Evolutionary conservation across 768 basidiomycete species (phyloP).

Genomic region (Termitomyces sp.): DNA sequence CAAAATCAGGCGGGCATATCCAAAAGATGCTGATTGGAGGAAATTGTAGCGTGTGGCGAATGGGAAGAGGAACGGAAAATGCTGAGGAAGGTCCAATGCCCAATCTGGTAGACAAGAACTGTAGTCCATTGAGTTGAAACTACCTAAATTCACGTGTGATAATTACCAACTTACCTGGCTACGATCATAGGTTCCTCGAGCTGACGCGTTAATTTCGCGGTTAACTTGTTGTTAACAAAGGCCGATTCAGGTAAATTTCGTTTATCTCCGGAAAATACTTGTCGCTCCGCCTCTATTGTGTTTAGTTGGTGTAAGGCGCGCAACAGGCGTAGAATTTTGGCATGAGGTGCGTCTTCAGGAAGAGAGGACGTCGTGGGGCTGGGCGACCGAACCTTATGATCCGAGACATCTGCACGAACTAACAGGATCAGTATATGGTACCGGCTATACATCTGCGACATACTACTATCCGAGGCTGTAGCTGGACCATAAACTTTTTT

Average conservation of each 20-base stretch:
- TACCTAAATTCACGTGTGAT: background rate
- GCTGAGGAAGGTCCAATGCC: conserved; percentile 92
- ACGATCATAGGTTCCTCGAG: conserved; percentile 99
- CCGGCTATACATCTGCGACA: conserved; percentile 14
- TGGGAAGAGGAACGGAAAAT: conserved; percentile 98
- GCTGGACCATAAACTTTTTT: conserved; percentile 86
- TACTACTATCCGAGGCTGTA: conserved; percentile 61
- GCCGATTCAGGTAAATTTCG: conserved; percentile 69
- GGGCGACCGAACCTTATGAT: conserved; percentile 51
- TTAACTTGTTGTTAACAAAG: conserved; percentile 96
- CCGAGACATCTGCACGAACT: conserved; percentile 36
- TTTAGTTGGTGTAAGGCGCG: conserved; percentile 85
- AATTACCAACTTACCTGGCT: conserved; percentile 59
- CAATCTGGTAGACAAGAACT: conserved; percentile 97
- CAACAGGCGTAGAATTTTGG: conserved; percentile 87
- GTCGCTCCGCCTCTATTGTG: conserved; percentile 61
- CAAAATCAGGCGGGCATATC: conserved; percentile 90
- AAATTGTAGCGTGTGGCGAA: conserved; percentile 97
- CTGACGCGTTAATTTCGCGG: conserved; percentile 95
- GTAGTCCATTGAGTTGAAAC: conserved; percentile 6
- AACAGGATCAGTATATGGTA: background rate
- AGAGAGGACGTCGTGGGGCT: conserved; percentile 71
- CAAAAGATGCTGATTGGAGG: conserved; percentile 95
- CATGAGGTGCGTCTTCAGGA: conserved; percentile 77
- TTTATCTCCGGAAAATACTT: conserved; percentile 40